phyloP scores from a whole-genome alignment of 352 stramenopile genomes.

The Bremia lactucae region DNA sequence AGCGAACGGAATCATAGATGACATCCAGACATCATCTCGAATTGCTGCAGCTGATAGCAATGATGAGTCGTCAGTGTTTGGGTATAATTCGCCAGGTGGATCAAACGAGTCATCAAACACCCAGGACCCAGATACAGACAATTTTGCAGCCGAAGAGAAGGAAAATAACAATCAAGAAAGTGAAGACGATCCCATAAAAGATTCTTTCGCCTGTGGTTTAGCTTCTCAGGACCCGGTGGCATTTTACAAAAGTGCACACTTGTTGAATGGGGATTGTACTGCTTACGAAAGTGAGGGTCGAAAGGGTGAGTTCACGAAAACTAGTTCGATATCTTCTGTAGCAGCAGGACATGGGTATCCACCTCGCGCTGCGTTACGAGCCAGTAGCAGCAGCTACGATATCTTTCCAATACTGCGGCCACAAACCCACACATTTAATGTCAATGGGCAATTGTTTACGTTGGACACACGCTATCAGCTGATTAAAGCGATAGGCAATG shows the following conservation, averaged over 20 bases:
- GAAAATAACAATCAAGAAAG: conserved; percentile 15
- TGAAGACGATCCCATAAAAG: conserved; percentile 18
- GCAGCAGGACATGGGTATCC: neutral
- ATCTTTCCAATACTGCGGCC: conserved; percentile 18
- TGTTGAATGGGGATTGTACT: conserved; percentile 3
- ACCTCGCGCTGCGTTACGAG: conserved; percentile 17
- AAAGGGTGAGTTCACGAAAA: conserved; percentile 16
- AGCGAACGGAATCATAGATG: conserved; percentile 4
- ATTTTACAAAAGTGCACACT: conserved; percentile 19
- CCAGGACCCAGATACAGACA: conserved; percentile 8
- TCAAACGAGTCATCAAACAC: conserved; percentile 11
- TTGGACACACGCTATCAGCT: conserved; percentile 83
- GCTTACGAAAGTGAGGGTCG: conserved; percentile 6
- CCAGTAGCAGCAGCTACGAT: conserved; percentile 13
- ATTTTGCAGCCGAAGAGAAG: conserved; percentile 12
- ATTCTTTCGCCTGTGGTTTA: conserved; percentile 10
- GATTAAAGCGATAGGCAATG: conserved; percentile 82
- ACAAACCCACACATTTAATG: conserved; percentile 61
- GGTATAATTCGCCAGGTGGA: conserved; percentile 15
- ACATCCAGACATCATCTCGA: conserved; percentile 5
- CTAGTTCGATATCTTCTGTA: conserved; percentile 3
- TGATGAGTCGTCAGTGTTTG: conserved; percentile 5
- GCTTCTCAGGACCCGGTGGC: conserved; percentile 16
- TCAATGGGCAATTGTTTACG: conserved; percentile 77
- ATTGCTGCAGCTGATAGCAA: conserved; percentile 1